Percentiles rank a stretch among this genome's conserved stretches.
phyloP scores from a whole-genome alignment of 139 green algal species.

The Edaphochlamys debaryana region DNA sequence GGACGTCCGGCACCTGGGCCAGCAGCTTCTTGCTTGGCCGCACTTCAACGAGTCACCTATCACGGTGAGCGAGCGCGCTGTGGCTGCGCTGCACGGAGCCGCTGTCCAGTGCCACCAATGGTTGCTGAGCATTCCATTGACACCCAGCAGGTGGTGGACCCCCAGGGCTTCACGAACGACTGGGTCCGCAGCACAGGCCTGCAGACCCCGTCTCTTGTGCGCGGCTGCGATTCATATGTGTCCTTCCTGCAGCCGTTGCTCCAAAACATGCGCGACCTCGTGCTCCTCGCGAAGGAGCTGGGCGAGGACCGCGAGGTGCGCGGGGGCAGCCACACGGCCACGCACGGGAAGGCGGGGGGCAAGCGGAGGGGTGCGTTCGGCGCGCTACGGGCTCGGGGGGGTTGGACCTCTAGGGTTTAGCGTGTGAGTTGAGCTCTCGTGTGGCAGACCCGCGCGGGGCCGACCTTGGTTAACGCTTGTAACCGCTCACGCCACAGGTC shows the following conservation, averaged over 20 bases:
- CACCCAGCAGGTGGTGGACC: conserved; percentile 16
- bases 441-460: too few relatives aligned
- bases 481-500: too few relatives aligned
- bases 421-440: too few relatives aligned
- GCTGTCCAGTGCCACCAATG: too few relatives aligned
- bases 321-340: not conserved
- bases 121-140: too few relatives aligned
- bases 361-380: not conserved
- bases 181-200: conserved; percentile 30
- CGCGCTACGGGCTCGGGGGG: too few relatives aligned
- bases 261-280: conserved; percentile 16
- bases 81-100: too few relatives aligned
- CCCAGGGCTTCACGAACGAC: conserved; percentile 7
- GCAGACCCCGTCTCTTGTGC: conserved; percentile 12
- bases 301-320: conserved; percentile 31
- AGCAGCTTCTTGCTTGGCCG: not conserved
- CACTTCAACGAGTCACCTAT: too few relatives aligned
- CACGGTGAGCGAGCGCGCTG: too few relatives aligned
- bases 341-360: not conserved
- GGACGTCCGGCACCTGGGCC: not conserved
- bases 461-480: too few relatives aligned
- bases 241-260: conserved; percentile 16
- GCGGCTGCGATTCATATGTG: not conserved
- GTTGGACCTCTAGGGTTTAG: too few relatives aligned
- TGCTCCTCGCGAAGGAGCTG: conserved; percentile 5